phyloP scores from a whole-genome alignment of 768 basidiomycete species.

The Suillus cothurnatus region DNA sequence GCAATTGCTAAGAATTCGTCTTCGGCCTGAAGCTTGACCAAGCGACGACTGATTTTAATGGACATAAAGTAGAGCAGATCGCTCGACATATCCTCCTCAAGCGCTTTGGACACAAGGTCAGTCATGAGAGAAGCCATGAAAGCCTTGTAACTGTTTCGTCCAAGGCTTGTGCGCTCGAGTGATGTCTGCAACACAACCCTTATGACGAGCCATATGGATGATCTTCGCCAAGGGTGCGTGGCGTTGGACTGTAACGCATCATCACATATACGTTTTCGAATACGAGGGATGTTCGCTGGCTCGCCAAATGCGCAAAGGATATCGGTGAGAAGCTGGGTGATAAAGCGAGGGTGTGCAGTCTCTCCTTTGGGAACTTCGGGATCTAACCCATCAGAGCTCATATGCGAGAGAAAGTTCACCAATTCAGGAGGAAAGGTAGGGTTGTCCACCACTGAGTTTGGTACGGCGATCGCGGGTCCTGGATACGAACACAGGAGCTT shows the following conservation, averaged over 20 bases:
- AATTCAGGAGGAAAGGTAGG: constrained; percentile 37
- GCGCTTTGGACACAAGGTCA: constrained; percentile 24
- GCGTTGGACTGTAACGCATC: constrained; percentile 29
- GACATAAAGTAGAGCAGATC: constrained; percentile 34
- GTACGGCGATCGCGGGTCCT: constrained; percentile 42
- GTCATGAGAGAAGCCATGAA: constrained; percentile 49
- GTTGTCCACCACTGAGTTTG: constrained; percentile 29
- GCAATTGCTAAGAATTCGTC: constrained; percentile 18
- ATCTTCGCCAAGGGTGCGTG: constrained; percentile 36
- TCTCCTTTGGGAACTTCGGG: constrained; percentile 26
- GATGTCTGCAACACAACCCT: constrained; percentile 37
- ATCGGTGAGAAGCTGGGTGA: constrained; percentile 47
- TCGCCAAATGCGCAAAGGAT: constrained; percentile 41
- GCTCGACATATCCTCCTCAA: constrained; percentile 16
- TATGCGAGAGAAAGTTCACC: constrained; percentile 38
- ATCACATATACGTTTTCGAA: constrained; percentile 36
- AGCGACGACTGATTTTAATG: constrained; percentile 28
- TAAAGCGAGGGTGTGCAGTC: constrained; percentile 41
- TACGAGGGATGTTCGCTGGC: constrained; percentile 21
- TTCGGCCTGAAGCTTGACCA: constrained; percentile 27
- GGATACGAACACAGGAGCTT: constrained; percentile 50
- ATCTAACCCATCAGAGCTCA: constrained; percentile 33
- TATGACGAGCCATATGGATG: constrained; percentile 39
- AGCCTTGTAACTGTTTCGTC: constrained; percentile 40
- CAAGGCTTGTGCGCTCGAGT: constrained; percentile 16